Evolutionary conservation across 129 eudicot genomes (phyloP), one percentile per base, ranked within the genome.

Genomic region (Escallonia herrerae): DNA sequence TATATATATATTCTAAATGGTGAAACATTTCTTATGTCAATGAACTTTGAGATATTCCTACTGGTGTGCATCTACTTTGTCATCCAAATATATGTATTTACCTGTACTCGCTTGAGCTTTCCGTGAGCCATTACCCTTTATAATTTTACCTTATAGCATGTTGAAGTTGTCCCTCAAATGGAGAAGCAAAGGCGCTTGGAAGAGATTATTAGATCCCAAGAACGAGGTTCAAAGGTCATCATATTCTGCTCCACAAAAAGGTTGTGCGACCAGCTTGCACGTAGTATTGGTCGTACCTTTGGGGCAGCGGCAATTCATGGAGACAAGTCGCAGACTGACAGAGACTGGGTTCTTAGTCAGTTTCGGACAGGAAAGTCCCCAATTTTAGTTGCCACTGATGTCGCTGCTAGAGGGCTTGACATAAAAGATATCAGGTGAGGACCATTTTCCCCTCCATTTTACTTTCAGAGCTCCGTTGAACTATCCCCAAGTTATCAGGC

Each of bases 291-390:
- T 37, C 94, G 97, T 42, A 80, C 50, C 73, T 91, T 91, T 76
- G 86, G 86, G 42, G 94, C 97, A 70, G 97, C 97, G 42, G 97
- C 96, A 61, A 91, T 91, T 65, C 97, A 91, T 76, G 97, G 97
- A 51, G 97, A 87, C 81, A 91, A 91, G 64, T 71, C 84, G 72
- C 97, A 87, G 85, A 73, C 62, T 57, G 97, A 91, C 70, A 81
- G 97, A 76, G 97, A 91, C 65, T 83, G 66, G 71, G 97, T 91
- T 62, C 57, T 91, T 65, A 87, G 77, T 81, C 91, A 91, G 53
- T 91, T 91, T 40, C 89, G 97, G 2, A 51, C 74, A 38, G 96
- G 97, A 15, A 81, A 79, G 71, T 76, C 90, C 22, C 97, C 96
- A 2, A 73, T 91, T 65, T 73, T 91, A 62, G 95, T 91, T 66